Percentiles rank a stretch among this genome's conserved stretches.
Conservation (phyloP, 371 early-diverging fungal genomes). For the Mortierella sp. region DNA sequence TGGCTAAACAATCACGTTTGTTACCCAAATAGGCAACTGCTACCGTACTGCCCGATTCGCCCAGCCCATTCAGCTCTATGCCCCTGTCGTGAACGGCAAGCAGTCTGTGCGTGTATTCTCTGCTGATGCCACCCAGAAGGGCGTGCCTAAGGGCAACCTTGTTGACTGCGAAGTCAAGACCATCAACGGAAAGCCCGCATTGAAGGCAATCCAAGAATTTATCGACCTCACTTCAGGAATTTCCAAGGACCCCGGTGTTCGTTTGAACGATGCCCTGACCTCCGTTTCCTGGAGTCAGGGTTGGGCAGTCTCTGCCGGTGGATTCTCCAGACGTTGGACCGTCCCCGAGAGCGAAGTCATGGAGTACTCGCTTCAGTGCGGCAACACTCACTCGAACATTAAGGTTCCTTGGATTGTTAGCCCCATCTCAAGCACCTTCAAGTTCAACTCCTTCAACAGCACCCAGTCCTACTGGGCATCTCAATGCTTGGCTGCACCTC, state of each 20-base stretch:
- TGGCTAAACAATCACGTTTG: background rate
- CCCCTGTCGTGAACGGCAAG: conserved; percentile 42
- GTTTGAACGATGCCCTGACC: conserved; percentile 56
- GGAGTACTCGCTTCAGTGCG: conserved; percentile 47
- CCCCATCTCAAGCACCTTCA: conserved; percentile 20
- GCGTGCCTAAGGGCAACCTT: conserved; percentile 33
- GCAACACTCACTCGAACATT: conserved; percentile 9
- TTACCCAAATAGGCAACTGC: conserved; percentile 24
- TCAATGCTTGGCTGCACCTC: conserved; percentile 25
- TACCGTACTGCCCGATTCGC: conserved; percentile 37
- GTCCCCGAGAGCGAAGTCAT: conserved; percentile 32
- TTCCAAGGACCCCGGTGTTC: conserved; percentile 57
- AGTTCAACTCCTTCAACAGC: conserved; percentile 37
- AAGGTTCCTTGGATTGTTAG: conserved; percentile 43
- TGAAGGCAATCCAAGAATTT: conserved; percentile 50
- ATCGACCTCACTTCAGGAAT: conserved; percentile 41
- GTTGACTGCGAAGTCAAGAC: conserved; percentile 41
- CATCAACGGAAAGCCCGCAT: conserved; percentile 54
- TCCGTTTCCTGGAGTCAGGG: conserved; percentile 47
- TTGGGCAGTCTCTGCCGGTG: conserved; percentile 42
- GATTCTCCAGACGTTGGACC: conserved; percentile 42
- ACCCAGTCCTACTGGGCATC: conserved; percentile 41
- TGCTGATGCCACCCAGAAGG: conserved; percentile 33
- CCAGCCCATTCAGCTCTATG: conserved; percentile 51
- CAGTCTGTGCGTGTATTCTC: conserved; percentile 48